These are phyloP conservation scores for Metschnikowia continentalis DNA, from an alignment of 805 yeast genomes.

Conservation along the genomic window DNA sequence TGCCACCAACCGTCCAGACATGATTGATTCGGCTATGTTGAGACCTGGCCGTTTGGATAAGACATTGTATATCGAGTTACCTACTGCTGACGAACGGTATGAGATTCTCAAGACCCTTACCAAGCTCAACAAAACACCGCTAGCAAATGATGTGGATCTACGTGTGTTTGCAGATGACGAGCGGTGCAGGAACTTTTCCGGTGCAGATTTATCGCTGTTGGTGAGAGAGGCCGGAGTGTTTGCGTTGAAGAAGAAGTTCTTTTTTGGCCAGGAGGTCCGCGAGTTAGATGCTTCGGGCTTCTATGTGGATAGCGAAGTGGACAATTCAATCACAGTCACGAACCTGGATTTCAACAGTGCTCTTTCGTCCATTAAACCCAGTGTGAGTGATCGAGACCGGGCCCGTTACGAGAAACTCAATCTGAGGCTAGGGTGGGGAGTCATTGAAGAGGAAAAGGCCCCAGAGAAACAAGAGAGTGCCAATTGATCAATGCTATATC, in stretches of 20 bases:
- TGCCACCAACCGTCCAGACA: conserved; percentile 96
- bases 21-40: conserved; percentile 97
- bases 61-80: conserved; percentile 86
- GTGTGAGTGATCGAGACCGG: conserved; percentile 85
- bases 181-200: conserved; percentile 84
- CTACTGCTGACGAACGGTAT: conserved; percentile 68
- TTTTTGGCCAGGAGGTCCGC: conserved; percentile 38
- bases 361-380: conserved; percentile 72
- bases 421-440: conserved; percentile 71
- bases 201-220: conserved; percentile 91
- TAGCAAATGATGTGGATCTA: conserved; percentile 60
- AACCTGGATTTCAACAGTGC: conserved; percentile 67
- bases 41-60: conserved; percentile 96
- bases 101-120: conserved; percentile 81
- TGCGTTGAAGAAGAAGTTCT: conserved; percentile 75
- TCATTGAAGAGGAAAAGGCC: conserved; percentile 31
- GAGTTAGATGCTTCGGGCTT: conserved; percentile 37
- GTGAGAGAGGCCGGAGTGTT: conserved; percentile 92
- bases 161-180: conserved; percentile 62
- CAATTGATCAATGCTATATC: neutral
- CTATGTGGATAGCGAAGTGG: conserved; percentile 27
- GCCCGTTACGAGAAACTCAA: conserved; percentile 69
- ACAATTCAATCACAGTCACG: conserved; percentile 50
- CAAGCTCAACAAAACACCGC: conserved; percentile 69
- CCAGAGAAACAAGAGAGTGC: conserved; percentile 2